Percentiles rank a stretch among this genome's conserved stretches.
Evolutionary conservation across 129 eudicot genomes (phyloP).

Genomic region (Flaveria ramosissima): DNA sequence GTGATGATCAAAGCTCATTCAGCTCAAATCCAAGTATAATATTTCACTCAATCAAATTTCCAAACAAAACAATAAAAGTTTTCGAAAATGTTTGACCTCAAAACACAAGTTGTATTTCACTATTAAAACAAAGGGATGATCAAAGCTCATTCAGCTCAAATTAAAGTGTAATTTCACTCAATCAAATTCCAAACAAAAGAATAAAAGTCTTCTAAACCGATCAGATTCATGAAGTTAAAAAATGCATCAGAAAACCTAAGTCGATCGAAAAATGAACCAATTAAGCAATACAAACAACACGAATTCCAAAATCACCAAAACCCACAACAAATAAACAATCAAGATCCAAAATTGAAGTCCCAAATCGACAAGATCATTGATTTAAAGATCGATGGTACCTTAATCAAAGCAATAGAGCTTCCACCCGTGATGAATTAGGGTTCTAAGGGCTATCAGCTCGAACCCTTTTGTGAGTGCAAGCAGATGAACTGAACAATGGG

Average conservation of each 20-base stretch:
- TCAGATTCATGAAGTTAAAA: slow-evolving; percentile 15
- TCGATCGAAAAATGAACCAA: slow-evolving; percentile 2
- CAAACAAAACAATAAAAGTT: slow-evolving; percentile 6
- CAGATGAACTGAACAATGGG: too few relatives aligned
- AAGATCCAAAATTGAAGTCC: not conserved
- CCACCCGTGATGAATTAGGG: slow-evolving; percentile 18
- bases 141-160: slow-evolving; percentile 18
- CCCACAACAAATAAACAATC: not conserved
- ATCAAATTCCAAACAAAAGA: slow-evolving; percentile 9
- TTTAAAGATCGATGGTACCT: slow-evolving; percentile 23
- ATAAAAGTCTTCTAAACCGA: not conserved
- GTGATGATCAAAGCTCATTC: slow-evolving; percentile 15
- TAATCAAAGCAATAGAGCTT: slow-evolving; percentile 6
- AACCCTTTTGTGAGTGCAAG: slow-evolving; percentile 1
- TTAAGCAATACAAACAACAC: not conserved
- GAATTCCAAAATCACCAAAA: too few relatives aligned
- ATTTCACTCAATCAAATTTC: not conserved
- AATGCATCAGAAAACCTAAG: slow-evolving; percentile 7
- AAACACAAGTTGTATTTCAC: not conserved
- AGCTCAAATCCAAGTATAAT: slow-evolving; percentile 1
- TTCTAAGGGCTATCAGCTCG: not conserved
- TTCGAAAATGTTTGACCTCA: slow-evolving; percentile 17
- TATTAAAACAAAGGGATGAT: not conserved
- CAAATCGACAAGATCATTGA: not conserved
- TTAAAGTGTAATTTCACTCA: not conserved